These are phyloP conservation scores for Colletotrichum trifolii DNA, from an alignment of 2,329 filamentous ascomycete genomes.

Conservation along the genomic window DNA sequence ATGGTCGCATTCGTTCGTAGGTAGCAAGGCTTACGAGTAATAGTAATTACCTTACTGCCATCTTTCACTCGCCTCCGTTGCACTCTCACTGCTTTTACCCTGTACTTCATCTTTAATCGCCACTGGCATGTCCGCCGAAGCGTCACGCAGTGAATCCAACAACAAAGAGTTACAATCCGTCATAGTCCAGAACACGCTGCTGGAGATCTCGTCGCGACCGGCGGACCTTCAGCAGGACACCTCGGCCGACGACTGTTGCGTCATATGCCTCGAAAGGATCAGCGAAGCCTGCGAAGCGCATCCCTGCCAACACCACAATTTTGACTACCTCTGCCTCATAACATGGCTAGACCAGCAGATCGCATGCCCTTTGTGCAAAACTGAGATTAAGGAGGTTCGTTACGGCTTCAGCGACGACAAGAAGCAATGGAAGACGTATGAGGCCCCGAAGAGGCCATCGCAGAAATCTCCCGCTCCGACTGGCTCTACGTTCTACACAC, in stretches of 20 bases:
- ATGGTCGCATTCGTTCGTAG: too few species aligned
- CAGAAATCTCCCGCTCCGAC: background rate
- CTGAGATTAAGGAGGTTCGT: slow-evolving; percentile 66
- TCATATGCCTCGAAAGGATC: slow-evolving; percentile 86
- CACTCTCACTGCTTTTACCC: background rate
- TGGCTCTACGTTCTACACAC: slow-evolving; percentile 4
- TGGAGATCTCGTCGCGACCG: slow-evolving; percentile 48
- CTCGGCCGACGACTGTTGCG: slow-evolving; percentile 66
- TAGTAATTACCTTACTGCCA: too few species aligned
- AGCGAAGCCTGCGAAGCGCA: slow-evolving; percentile 76
- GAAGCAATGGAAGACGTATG: slow-evolving; percentile 67
- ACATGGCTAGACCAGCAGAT: slow-evolving; percentile 82
- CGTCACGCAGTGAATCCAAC: slow-evolving; percentile 30
- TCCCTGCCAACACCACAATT: slow-evolving; percentile 83
- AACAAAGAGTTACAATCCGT: slow-evolving; percentile 52
- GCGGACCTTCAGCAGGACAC: slow-evolving; percentile 28
- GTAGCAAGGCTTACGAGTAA: too few species aligned
- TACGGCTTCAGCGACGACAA: slow-evolving; percentile 60
- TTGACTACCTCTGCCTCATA: slow-evolving; percentile 86
- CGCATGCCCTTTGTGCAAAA: slow-evolving; percentile 83
- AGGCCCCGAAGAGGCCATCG: slow-evolving; percentile 35
- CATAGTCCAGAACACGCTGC: slow-evolving; percentile 58
- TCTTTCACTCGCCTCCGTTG: too few species aligned
- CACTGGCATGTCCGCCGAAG: slow-evolving; percentile 32
- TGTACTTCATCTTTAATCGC: background rate